Conservation (phyloP, 2,329 filamentous ascomycete species). For the Penicillium janthinellum region DNA sequence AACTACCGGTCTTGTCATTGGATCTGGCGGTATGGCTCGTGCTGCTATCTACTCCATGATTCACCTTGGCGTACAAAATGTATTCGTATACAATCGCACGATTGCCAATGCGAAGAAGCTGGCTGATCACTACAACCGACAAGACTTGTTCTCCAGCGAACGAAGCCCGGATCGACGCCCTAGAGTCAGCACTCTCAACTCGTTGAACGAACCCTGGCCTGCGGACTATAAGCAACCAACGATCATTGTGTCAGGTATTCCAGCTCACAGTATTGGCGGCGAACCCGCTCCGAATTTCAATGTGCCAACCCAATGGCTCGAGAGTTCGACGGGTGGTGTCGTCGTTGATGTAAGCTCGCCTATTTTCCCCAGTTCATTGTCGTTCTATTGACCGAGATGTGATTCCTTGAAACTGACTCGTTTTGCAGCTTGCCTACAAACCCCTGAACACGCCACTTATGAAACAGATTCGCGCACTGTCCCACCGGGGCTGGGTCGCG, state of each 20-base stretch:
- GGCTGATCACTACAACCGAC: constrained; percentile 40
- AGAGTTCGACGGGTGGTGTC: constrained; percentile 43
- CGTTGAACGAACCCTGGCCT: constrained; percentile 37
- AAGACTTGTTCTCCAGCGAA: constrained; percentile 28
- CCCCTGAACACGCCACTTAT: constrained; percentile 42
- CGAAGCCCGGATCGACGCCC: constrained; percentile 22
- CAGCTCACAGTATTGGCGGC: constrained; percentile 40
- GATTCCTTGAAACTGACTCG: not conserved
- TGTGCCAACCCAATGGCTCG: constrained; percentile 41
- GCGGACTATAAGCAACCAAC: constrained; percentile 39
- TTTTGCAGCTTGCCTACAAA: constrained; percentile 42
- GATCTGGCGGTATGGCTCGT: constrained; percentile 56
- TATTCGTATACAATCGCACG: constrained; percentile 44
- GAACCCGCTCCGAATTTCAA: constrained; percentile 39
- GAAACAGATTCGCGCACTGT: constrained; percentile 39
- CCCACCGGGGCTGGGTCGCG: constrained; percentile 43
- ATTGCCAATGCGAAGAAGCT: constrained; percentile 38
- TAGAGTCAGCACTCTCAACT: constrained; percentile 32
- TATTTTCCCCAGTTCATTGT: not conserved
- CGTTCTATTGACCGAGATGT: not conserved
- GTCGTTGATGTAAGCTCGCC: constrained; percentile 40
- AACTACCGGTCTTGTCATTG: constrained; percentile 62
- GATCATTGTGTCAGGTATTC: constrained; percentile 43
- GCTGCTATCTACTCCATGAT: constrained; percentile 46
- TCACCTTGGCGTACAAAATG: constrained; percentile 41